Evolutionary conservation across 2,329 filamentous ascomycete species (phyloP).

Genomic region (Trichoderma oligosporum): DNA sequence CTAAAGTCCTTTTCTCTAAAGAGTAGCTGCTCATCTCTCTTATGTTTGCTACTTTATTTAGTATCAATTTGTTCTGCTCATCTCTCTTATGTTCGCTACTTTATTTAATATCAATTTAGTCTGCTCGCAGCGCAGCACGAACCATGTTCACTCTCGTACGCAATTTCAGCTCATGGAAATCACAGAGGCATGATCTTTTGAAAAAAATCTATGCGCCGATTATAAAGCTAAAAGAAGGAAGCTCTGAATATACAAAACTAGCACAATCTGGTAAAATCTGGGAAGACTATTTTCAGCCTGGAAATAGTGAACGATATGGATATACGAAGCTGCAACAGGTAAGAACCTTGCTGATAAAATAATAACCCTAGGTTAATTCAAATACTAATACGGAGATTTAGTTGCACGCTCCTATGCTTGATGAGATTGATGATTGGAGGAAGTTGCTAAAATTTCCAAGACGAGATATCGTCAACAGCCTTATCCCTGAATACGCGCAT

Average conservation of each 20-base stretch:
- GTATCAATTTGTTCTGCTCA: too few species aligned
- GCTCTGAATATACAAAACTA: not conserved
- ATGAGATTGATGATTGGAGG: not conserved
- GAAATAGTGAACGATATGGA: not conserved
- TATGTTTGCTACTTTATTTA: too few species aligned
- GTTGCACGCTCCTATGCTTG: not conserved
- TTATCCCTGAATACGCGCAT: not conserved
- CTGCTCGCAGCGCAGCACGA: too few species aligned
- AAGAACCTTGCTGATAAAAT: not conserved
- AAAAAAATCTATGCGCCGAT: not conserved
- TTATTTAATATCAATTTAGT: too few species aligned
- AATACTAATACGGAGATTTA: too few species aligned
- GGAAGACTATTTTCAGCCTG: not conserved
- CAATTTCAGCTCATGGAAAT: not conserved
- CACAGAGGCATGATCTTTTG: not conserved
- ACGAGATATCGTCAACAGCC: not conserved
- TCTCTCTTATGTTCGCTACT: too few species aligned
- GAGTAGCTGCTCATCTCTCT: too few species aligned
- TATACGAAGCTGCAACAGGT: not conserved
- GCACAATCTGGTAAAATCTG: not conserved
- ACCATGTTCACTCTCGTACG: too few species aligned
- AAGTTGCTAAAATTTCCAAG: not conserved
- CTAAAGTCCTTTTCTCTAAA: too few species aligned
- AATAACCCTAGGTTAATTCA: too few species aligned
- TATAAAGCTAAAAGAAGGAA: not conserved